Base-by-base conservation (phyloP, 176 grass and related monocot genomes). In the Miscanthus lutarioriparius region DNA sequence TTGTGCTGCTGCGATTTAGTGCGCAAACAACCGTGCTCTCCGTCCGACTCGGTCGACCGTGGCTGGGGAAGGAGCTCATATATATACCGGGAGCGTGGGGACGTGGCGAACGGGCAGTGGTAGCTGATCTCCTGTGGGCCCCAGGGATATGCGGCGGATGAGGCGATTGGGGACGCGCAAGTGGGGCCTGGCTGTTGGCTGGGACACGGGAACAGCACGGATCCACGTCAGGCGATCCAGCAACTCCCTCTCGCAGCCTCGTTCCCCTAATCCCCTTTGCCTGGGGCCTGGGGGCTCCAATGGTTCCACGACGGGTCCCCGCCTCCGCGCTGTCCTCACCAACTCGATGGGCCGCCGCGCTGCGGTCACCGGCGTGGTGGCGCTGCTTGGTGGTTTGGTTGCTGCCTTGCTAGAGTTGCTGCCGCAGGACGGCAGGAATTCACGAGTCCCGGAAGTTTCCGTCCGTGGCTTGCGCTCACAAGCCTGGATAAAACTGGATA, bases 131-230 rank as follows among this genome's bases (percentile, higher is more conserved):
- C 11, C 25, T 14, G 79, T 54, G 80, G 84, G 75, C 0, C 80
- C 73, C 64, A 2, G 3, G 47, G 61, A 64, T 28, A 64, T 41
- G 26, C 8, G 44, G 25, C 8, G 48, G 48, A 17, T 84, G 69
- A 75, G 84, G 80, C 75, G 23, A 84, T 64, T 8, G 45, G 80
- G 10, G 68, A 35, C n/a, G 32, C 2, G 27, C 38, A 12, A 10
- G 61, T 75, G 61, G 89, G 84, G n/a, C 67, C 80, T 3, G 0
- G 22, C 11, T 83, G n/a, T 19, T 86, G 35, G 79, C 70, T 83
- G 59, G 15, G 36, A 56, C 88, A 90, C 38, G 59, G 74, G 74
- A 85, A 84, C 90, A 91, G 90, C 90, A 78, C 58, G 90, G 86
- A 88, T 91, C 82, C 90, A 84, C 89, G 89, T 90, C 84, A 48